Percentiles rank a stretch among this genome's conserved stretches.
phyloP scores from a whole-genome alignment of 768 basidiomycete genomes.

The Holtermannia corniformis region DNA sequence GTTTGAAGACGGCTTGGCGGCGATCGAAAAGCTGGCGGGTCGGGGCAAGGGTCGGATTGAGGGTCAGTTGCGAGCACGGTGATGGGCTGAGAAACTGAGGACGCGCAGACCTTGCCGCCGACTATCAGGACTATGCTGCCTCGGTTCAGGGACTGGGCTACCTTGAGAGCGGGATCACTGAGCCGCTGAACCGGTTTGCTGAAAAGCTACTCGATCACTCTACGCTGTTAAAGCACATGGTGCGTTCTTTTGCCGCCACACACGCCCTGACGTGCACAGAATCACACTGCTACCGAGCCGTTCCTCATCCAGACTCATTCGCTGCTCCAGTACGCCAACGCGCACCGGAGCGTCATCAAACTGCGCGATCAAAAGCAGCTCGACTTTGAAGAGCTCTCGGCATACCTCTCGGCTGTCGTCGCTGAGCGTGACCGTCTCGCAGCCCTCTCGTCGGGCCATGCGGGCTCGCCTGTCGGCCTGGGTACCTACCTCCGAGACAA shows the following conservation, averaged over 20 bases:
- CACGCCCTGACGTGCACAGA: conserved; percentile 46
- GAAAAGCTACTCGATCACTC: conserved; percentile 94
- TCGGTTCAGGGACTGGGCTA: conserved; percentile 95
- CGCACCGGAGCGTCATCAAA: conserved; percentile 87
- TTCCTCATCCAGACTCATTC: conserved; percentile 85
- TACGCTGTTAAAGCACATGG: conserved; percentile 72
- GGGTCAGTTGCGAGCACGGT: conserved; percentile 52
- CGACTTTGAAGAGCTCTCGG: conserved; percentile 93
- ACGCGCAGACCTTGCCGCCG: conserved; percentile 82
- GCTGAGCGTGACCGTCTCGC: conserved; percentile 85
- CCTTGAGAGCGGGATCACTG: conserved; percentile 95
- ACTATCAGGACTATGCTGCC: conserved; percentile 95
- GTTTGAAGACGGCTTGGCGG: conserved; percentile 83
- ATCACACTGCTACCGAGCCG: conserved; percentile 82
- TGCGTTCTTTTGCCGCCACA: conserved; percentile 40
- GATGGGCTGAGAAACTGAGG: conserved; percentile 26
- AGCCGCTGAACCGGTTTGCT: conserved; percentile 92
- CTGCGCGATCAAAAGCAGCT: conserved; percentile 96
- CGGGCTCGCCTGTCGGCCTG: conserved; percentile 62
- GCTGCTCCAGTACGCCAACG: conserved; percentile 82
- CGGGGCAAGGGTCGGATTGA: conserved; percentile 71
- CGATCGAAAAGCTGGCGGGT: conserved; percentile 70
- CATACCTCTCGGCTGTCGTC: conserved; percentile 87
- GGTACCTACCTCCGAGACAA: conserved; percentile 84
- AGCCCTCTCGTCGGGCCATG: conserved; percentile 79